Base-by-base conservation (phyloP, 2,329 filamentous ascomycete genomes). In the Colletotrichum sp. region DNA sequence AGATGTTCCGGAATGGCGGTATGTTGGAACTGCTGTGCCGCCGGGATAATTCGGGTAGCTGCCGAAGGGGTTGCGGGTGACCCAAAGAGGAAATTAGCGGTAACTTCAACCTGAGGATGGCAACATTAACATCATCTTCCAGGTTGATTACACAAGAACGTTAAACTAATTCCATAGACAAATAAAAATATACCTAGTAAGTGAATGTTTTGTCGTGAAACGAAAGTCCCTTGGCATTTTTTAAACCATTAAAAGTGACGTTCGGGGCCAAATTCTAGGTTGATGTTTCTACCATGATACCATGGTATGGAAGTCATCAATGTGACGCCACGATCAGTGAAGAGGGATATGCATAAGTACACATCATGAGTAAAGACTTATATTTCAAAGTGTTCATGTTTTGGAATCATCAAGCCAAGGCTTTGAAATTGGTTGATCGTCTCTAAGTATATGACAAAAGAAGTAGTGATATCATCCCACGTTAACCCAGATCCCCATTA, bases 331-430 rank as follows among this genome's bases (percentile, higher is more conserved):
- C 3, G 18, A 48, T 48, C 18, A n/a, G 9, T 48, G 39, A 48
- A 48, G 9, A 1, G 39, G 18, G 9, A n/a, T 22, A 0, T 2
- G 5, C 39, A n/a, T 9, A n/a, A n/a, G n/a, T n/a, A n/a, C 0
- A 48, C 18, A 7, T 48, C 18, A n/a, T 2, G n/a, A 3, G 44
- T 8, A 22, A 5, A 13, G 10, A 52, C 6, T 1, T 0, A 8
- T 22, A n/a, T 3, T 52, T 52, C 10, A n/a, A n/a, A 48, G 0
- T 24, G 10, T 52, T 22, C 10, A 44, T 1, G 18, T 8, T 13
- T 24, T 52, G n/a, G 6, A 52, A 52, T 52, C n/a, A 52, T 52
- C 44, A 22, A 22, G 0, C 10, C n/a, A 22, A 7, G 12, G 10
- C n/a, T 8, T 22, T 52, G 44, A 8, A 7, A 22, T 52, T 13